Conservation (phyloP, 2,329 filamentous ascomycete species). For the Neonectria magnoliae region DNA sequence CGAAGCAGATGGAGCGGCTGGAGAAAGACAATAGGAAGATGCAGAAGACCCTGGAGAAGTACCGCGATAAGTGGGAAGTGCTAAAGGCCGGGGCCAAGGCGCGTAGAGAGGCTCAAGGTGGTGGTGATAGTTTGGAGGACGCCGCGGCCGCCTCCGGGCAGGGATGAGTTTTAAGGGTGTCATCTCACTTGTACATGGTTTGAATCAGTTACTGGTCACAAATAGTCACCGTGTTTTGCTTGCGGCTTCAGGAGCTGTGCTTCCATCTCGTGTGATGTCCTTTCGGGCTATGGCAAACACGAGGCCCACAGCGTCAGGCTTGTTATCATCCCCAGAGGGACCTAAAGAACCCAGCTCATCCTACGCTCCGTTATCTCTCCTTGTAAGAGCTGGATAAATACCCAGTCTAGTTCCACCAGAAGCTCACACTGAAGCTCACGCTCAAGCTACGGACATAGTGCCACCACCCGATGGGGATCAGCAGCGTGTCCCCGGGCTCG, state of each 20-base stretch:
- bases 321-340: background rate
- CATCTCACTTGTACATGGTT: background rate
- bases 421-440: constrained; percentile 93
- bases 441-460: constrained; percentile 91
- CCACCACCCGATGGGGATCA: constrained; percentile 97
- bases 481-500: constrained; percentile 82
- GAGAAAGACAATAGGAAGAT: constrained; percentile 70
- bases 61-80: constrained; percentile 69
- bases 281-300: background rate
- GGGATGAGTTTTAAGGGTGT: constrained; percentile 20
- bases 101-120: constrained; percentile 55
- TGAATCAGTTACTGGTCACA: background rate
- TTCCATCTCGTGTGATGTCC: background rate
- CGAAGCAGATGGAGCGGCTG: constrained; percentile 71
- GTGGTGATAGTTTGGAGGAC: constrained; percentile 49
- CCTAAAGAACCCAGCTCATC: background rate
- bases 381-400: background rate
- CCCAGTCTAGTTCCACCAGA: constrained; percentile 81
- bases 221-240: background rate
- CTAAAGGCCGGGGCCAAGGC: constrained; percentile 71
- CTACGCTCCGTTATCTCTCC: background rate
- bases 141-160: constrained; percentile 34
- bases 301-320: background rate
- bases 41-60: constrained; percentile 66
- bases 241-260: background rate